These are phyloP conservation scores for Cardamine occulta DNA, from an alignment of 345 rosid species.

Conservation along the genomic window DNA sequence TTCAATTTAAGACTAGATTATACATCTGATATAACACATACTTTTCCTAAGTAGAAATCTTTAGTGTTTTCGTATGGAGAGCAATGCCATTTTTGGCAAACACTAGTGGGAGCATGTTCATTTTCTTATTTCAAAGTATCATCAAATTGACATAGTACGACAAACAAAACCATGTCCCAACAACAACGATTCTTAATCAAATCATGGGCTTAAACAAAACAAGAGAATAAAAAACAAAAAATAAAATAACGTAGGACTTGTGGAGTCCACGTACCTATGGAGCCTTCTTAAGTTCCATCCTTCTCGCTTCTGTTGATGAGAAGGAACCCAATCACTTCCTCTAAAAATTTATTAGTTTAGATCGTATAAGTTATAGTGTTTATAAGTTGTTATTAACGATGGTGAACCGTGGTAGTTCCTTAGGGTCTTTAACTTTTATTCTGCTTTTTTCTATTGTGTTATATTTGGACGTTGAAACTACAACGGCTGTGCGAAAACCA, in stretches of 20 bases:
- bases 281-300: slow-evolving; percentile 34
- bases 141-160: slow-evolving; percentile 24
- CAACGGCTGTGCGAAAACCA: slow-evolving; percentile 9
- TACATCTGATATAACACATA: slow-evolving; percentile 20
- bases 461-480: slow-evolving; percentile 25
- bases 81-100: slow-evolving; percentile 31
- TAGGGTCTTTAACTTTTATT: not conserved
- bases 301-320: slow-evolving; percentile 4
- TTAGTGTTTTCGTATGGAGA: slow-evolving; percentile 27
- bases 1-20: not conserved
- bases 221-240: not conserved
- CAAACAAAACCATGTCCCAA: slow-evolving; percentile 15
- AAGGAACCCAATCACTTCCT: not conserved
- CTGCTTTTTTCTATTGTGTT: slow-evolving; percentile 30
- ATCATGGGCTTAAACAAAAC: not conserved
- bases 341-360: not conserved
- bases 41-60: slow-evolving; percentile 22
- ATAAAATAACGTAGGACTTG: not conserved
- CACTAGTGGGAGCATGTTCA: slow-evolving; percentile 25
- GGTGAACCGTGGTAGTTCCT: slow-evolving; percentile 32
- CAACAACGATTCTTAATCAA: slow-evolving; percentile 15
- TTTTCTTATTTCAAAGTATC: slow-evolving; percentile 27
- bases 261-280: slow-evolving; percentile 8
- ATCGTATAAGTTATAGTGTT: slow-evolving; percentile 6
- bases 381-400: slow-evolving; percentile 16